A percentile compares a stretch with the other conserved stretches of the same genome.
These are phyloP conservation scores for Parascedosporium putredinis DNA, from an alignment of 2,329 filamentous ascomycete species.

Conservation along the genomic window DNA sequence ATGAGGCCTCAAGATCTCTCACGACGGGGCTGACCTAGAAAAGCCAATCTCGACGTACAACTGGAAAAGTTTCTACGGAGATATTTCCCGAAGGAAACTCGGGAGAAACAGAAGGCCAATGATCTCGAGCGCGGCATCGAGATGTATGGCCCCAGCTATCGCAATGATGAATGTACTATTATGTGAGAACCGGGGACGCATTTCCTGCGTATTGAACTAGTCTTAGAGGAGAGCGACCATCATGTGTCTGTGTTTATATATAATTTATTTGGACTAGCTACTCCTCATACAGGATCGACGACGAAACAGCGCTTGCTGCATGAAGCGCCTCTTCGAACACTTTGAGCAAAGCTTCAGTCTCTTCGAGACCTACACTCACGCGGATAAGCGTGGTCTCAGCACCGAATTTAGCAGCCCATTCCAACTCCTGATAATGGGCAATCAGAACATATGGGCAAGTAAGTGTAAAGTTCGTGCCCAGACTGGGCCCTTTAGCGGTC, in stretches of 20 bases:
- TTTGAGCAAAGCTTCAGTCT: slow-evolving; percentile 51
- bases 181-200: slow-evolving; percentile 47
- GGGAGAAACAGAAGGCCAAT: slow-evolving; percentile 58
- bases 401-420: slow-evolving; percentile 79
- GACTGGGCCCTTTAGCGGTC: slow-evolving; percentile 84
- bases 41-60: slow-evolving; percentile 59
- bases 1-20: background rate
- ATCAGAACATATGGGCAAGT: slow-evolving; percentile 84
- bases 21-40: background rate
- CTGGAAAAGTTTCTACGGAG: slow-evolving; percentile 60
- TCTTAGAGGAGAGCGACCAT: too few relatives aligned
- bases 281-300: too few relatives aligned
- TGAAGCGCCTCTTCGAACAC: slow-evolving; percentile 61
- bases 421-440: slow-evolving; percentile 81
- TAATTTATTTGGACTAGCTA: too few relatives aligned
- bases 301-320: slow-evolving; percentile 27
- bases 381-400: slow-evolving; percentile 73
- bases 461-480: slow-evolving; percentile 94
- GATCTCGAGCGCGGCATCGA: slow-evolving; percentile 66
- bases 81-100: slow-evolving; percentile 65
- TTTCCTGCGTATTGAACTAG: too few relatives aligned
- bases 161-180: slow-evolving; percentile 44
- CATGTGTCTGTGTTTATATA: too few relatives aligned
- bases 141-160: slow-evolving; percentile 57
- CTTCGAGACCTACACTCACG: slow-evolving; percentile 84